phyloP scores from a whole-genome alignment of 805 yeast species.

The Schwanniomyces sp. region DNA sequence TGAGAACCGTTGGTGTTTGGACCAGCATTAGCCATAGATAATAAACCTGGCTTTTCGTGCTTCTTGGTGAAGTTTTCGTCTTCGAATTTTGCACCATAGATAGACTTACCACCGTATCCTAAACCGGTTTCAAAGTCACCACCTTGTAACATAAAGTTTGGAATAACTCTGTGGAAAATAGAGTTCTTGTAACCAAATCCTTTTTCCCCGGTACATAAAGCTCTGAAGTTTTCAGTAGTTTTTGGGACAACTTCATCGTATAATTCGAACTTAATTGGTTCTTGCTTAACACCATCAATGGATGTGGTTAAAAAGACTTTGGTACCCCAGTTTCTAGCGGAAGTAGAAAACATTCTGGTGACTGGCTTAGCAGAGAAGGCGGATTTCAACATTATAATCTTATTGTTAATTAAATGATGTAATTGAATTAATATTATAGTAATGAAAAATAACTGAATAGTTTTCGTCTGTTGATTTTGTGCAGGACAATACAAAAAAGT shows the following conservation, averaged over 20 bases:
- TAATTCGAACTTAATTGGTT: conserved; percentile 47
- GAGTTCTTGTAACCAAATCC: conserved; percentile 46
- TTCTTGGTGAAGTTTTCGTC: conserved; percentile 75
- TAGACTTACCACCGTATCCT: conserved; percentile 48
- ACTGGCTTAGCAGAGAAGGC: conserved; percentile 16
- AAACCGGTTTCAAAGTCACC: conserved; percentile 49
- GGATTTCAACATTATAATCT: conserved; percentile 18
- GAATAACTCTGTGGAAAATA: conserved; percentile 49
- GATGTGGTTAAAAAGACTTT: conserved; percentile 60
- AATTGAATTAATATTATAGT: neutral
- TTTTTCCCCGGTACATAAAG: conserved; percentile 65
- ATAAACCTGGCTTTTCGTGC: conserved; percentile 79
- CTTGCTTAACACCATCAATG: conserved; percentile 49
- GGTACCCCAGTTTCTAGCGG: conserved; percentile 45
- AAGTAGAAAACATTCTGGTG: conserved; percentile 52
- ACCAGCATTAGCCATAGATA: conserved; percentile 97
- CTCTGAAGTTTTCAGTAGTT: conserved; percentile 96
- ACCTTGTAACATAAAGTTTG: conserved; percentile 50
- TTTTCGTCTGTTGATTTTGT: neutral
- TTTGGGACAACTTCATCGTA: conserved; percentile 92
- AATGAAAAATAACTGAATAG: neutral
- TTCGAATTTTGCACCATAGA: conserved; percentile 68
- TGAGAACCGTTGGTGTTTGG: conserved; percentile 98
- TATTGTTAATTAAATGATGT: neutral
- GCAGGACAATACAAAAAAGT: neutral